These are phyloP conservation scores for Pleurotus cornucopiae DNA, from an alignment of 768 basidiomycete species.

Conservation along the genomic window DNA sequence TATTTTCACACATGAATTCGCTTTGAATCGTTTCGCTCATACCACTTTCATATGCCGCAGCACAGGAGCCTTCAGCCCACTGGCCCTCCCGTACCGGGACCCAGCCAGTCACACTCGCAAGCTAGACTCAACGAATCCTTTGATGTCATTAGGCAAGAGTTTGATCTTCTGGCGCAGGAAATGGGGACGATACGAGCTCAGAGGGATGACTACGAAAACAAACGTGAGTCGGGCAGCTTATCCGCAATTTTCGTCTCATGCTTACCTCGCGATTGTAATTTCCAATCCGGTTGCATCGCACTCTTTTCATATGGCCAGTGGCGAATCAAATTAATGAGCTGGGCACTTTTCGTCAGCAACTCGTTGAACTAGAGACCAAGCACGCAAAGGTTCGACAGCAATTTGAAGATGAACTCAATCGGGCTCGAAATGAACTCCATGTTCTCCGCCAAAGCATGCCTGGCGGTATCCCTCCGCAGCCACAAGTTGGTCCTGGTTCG, in stretches of 20 bases:
- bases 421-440: slow-evolving; percentile 67
- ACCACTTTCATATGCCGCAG: slow-evolving; percentile 19
- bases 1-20: neutral
- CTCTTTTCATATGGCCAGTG: slow-evolving; percentile 38
- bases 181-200: slow-evolving; percentile 64
- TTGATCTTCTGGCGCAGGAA: slow-evolving; percentile 71
- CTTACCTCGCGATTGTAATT: too few species aligned
- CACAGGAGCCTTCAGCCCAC: slow-evolving; percentile 55
- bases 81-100: slow-evolving; percentile 37
- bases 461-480: slow-evolving; percentile 20
- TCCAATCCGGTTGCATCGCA: neutral
- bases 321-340: slow-evolving; percentile 85
- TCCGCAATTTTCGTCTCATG: neutral
- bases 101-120: slow-evolving; percentile 30
- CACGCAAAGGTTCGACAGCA: slow-evolving; percentile 82
- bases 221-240: slow-evolving; percentile 51
- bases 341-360: slow-evolving; percentile 80
- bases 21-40: neutral
- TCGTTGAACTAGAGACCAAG: slow-evolving; percentile 89
- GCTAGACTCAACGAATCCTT: slow-evolving; percentile 72
- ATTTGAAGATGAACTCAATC: slow-evolving; percentile 81
- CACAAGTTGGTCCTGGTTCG: slow-evolving; percentile 29
- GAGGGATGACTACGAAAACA: slow-evolving; percentile 86
- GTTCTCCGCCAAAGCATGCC: slow-evolving; percentile 35
- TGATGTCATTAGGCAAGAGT: slow-evolving; percentile 80